Percentiles rank a stretch among this genome's conserved stretches.
Evolutionary conservation across 371 early-diverging fungal genomes (phyloP).

Genomic region (Mycotypha africana): DNA sequence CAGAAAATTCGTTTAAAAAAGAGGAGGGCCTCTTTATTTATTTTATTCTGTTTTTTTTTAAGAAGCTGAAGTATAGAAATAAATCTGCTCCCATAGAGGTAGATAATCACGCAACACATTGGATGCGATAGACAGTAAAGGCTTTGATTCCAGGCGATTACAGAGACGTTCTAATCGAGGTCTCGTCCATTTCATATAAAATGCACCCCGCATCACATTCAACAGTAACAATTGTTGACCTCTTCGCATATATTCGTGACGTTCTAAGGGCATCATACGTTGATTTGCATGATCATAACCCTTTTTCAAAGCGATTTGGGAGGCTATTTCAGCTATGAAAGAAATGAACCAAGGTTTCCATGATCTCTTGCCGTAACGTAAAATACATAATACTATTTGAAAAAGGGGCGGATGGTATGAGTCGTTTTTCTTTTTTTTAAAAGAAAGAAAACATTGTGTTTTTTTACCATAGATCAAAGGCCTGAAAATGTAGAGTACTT

Average conservation of each 20-base stretch:
- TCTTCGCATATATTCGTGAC: slow-evolving; percentile 71
- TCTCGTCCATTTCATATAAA: slow-evolving; percentile 73
- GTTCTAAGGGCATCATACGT: slow-evolving; percentile 62
- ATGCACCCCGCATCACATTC: slow-evolving; percentile 82
- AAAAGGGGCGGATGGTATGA: background rate
- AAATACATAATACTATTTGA: slow-evolving; percentile 61
- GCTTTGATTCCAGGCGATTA: slow-evolving; percentile 34
- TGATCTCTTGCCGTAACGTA: slow-evolving; percentile 65
- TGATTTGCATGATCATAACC: slow-evolving; percentile 29
- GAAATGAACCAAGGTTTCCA: slow-evolving; percentile 90
- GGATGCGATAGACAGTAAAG: slow-evolving; percentile 45
- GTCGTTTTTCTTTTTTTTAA: background rate
- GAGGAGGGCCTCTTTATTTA: background rate
- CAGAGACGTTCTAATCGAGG: slow-evolving; percentile 46
- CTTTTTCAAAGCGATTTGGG: slow-evolving; percentile 36
- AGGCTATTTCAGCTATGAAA: slow-evolving; percentile 61
- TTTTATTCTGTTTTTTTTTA: slow-evolving; percentile 8
- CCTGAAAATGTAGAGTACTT: slow-evolving; percentile 76
- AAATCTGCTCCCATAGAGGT: slow-evolving; percentile 90
- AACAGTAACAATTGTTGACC: slow-evolving; percentile 63
- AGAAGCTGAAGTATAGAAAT: slow-evolving; percentile 72
- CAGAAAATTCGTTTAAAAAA: background rate
- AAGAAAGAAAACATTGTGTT: background rate
- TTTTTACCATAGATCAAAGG: slow-evolving; percentile 74
- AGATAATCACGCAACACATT: slow-evolving; percentile 83